A percentile compares a stretch with the other conserved stretches of the same genome.
phyloP scores from a whole-genome alignment of 2,329 filamentous ascomycete species.

The Neonectria sp. region DNA sequence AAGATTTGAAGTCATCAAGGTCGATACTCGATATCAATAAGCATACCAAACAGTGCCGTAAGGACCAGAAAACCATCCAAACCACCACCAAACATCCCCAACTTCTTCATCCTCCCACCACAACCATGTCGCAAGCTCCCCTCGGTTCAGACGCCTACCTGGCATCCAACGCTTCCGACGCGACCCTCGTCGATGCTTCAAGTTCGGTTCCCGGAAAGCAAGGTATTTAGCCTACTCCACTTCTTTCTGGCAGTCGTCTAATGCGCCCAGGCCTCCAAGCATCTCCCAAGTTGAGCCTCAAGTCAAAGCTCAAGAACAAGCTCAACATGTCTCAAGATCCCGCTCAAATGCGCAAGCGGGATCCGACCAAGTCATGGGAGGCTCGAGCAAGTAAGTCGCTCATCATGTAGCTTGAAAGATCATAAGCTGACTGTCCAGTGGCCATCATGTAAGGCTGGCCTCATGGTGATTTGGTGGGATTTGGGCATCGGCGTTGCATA shows the following conservation, averaged over 20 bases:
- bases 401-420: not conserved
- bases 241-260: conserved; percentile 2
- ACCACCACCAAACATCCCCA: not conserved
- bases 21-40: not conserved
- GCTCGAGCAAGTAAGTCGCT: conserved; percentile 42
- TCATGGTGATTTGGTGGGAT: not conserved
- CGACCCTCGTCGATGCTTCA: conserved; percentile 42
- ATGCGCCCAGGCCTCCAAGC: conserved; percentile 15
- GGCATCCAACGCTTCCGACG: conserved; percentile 42
- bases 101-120: not conserved
- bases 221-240: conserved; percentile 12
- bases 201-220: conserved; percentile 37
- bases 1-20: conserved; percentile 1
- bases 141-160: conserved; percentile 38
- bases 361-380: conserved; percentile 46
- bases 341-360: conserved; percentile 35
- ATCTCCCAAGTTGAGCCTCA: conserved; percentile 37
- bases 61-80: not conserved
- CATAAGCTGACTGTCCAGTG: conserved; percentile 30
- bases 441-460: conserved; percentile 34
- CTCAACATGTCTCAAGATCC: conserved; percentile 40
- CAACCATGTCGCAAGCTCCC: conserved; percentile 39
- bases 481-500: not conserved
- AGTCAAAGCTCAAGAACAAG: conserved; percentile 44
- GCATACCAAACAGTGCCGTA: not conserved